Conservation (phyloP, 2,329 filamentous ascomycete genomes). For the Fusarium sp. region DNA sequence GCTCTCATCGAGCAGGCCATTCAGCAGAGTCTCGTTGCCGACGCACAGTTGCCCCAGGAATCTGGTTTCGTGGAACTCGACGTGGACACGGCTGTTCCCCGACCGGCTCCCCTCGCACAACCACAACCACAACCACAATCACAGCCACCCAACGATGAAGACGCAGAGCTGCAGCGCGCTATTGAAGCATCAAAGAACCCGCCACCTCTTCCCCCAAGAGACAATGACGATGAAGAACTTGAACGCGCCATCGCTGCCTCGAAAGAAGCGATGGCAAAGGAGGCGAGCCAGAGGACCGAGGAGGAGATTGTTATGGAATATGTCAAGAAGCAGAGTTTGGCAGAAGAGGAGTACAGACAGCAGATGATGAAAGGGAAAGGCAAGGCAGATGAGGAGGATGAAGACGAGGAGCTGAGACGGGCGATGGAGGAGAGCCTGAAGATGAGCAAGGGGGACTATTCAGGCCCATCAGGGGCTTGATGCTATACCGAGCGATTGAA, state of each 20-base stretch:
- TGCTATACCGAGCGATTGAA: neutral
- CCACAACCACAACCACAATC: neutral
- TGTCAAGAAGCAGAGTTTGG: constrained; percentile 79
- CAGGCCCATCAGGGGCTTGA: constrained; percentile 42
- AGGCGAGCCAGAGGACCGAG: constrained; percentile 63
- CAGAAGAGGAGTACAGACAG: constrained; percentile 69
- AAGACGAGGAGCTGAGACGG: constrained; percentile 67
- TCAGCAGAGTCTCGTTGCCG: constrained; percentile 58
- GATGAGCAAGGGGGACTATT: constrained; percentile 47
- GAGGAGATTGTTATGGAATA: constrained; percentile 81
- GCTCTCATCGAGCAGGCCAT: constrained; percentile 67
- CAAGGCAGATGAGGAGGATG: constrained; percentile 47
- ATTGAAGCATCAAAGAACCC: constrained; percentile 55
- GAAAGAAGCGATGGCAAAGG: constrained; percentile 54
- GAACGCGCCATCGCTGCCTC: constrained; percentile 57
- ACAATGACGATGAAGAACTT: constrained; percentile 46
- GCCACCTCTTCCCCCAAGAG: constrained; percentile 30
- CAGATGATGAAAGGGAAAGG: constrained; percentile 51
- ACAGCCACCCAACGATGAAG: constrained; percentile 23
- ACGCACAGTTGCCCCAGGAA: constrained; percentile 34
- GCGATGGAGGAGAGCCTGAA: constrained; percentile 69
- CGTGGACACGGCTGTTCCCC: neutral
- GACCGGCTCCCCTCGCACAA: neutral
- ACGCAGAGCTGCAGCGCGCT: constrained; percentile 53
- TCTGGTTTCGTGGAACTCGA: constrained; percentile 32